Evolutionary conservation across 495 filamentous ascomycete species (phyloP), one percentile per base, ranked within the genome.

Genomic region (Articulospora tetracladia): DNA sequence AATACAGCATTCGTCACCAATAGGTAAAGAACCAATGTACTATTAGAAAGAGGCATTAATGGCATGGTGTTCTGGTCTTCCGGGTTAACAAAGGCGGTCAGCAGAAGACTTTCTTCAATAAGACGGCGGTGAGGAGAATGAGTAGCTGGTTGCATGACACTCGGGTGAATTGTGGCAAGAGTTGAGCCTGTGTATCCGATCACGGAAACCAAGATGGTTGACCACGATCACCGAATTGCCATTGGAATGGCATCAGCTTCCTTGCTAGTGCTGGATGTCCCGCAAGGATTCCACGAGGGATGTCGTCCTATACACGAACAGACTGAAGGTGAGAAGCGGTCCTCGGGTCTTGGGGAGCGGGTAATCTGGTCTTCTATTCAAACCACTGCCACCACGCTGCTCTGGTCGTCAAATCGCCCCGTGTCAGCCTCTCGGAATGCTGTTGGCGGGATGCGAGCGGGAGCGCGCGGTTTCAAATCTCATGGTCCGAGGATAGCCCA

Each of bases 1-100:
- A 83, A 53, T 97, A 97, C 75, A 81, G 79, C 23, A 85, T 62
- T 26, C 62, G 63, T 56, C 66, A 68, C 52, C 34, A 65, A 62
- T 68, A 68, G 59, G 58, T 53, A 59, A 60, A 60, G 27, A 41
- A 53, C 41, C 39, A 44, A 44, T 67, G 62, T 68, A 68, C 59
- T 39, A 68, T 63, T 59, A 58, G 57, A 51, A 58, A 30, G 20
- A 32, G 54, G 58, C 59, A 65, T 61, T 62, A 68, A 68, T 68
- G 48, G 62, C 55, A 68, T 60, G 59, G 66, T 60, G 58, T 67
- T 64, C 54, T 41, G 58, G 62, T 28, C 24, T 23, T 49, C n/a
- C 57, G 47, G 48, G 53, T 53, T 60, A 25, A 27, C 34, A 58
- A 54, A 41, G 44, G 62, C 57, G 57, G 57, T 54, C 62, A 60